These are phyloP conservation scores for Penicillium mononematosum DNA, from an alignment of 495 filamentous ascomycete genomes.

Conservation along the genomic window DNA sequence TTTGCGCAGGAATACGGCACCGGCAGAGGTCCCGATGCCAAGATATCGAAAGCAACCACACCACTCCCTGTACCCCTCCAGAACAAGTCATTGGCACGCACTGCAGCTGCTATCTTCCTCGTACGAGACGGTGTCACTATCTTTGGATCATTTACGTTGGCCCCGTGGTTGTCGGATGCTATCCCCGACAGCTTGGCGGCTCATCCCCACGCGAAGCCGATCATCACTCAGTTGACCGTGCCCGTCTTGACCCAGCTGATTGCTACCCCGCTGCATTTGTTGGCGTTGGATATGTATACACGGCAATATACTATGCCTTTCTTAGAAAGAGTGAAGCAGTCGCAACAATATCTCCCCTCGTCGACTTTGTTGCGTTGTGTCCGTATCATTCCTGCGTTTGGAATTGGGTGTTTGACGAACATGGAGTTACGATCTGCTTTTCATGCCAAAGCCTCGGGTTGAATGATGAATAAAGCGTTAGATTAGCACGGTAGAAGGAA, in stretches of 20 bases:
- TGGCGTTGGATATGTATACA: conserved; percentile 37
- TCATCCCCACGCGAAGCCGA: conserved; percentile 28
- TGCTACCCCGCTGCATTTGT: conserved; percentile 36
- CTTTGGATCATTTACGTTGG: conserved; percentile 39
- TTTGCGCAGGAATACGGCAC: conserved; percentile 36
- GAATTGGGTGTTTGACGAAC: conserved; percentile 34
- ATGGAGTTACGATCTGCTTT: conserved; percentile 30
- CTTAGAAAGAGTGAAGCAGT: conserved; percentile 23
- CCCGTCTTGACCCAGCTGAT: conserved; percentile 36
- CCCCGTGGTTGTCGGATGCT: conserved; percentile 20
- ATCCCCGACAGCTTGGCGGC: conserved; percentile 28
- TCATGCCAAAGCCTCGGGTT: conserved; percentile 13
- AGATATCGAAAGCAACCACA: background rate
- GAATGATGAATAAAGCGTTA: too few species aligned
- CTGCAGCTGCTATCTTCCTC: conserved; percentile 52
- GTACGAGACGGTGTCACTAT: conserved; percentile 39
- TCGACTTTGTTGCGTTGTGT: conserved; percentile 32
- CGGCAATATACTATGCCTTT: conserved; percentile 24
- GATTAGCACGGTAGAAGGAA: too few species aligned
- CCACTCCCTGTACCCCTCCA: conserved; percentile 7
- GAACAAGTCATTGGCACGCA: conserved; percentile 15
- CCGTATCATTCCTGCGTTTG: conserved; percentile 41
- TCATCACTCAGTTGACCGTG: conserved; percentile 35
- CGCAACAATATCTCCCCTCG: conserved; percentile 27
- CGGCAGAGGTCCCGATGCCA: conserved; percentile 6